Evolutionary conservation across 495 filamentous ascomycete species (phyloP), one percentile per base, ranked within the genome.

Genomic region (Annulohypoxylon stygium): DNA sequence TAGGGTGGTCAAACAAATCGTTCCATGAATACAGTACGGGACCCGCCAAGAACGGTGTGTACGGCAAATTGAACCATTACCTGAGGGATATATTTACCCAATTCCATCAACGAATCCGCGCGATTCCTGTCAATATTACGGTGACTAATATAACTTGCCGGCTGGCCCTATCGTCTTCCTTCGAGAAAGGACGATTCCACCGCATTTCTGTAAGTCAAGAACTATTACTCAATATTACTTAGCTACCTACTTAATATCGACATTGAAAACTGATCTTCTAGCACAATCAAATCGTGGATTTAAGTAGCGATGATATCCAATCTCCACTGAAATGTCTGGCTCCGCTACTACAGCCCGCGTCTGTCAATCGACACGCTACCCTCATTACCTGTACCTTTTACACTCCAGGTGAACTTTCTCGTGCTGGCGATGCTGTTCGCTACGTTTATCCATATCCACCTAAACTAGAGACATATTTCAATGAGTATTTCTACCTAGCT

Each of bases 61-160:
- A 81, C 65, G 80, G 80, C 65, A 80, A 80, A 48, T 47, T 82
- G 1, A 77, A 74, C 36, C 61, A 57, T 50, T 73, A 78, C 61
- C 20, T 82, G 12, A 39, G 57, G 4, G 59, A 25, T n/a, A 18
- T 75, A 12, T 69, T 81, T 12, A 12, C 7, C 1, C 37, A 37
- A 1, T 76, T 76, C 33, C 61, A 69, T 39, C 14, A 9, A 30
- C 65, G 61, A 6, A 18, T 69, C 1, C 57, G 58, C 2, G 9
- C 18, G 43, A 30, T 45, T 0, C 14, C 45, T 0, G 2, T 61
- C 0, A 33, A 33, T 33, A 48, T 63, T 41, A 51, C 16, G n/a
- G 43, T 2, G 62, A 71, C 41, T 57, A 45, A n/a, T 4, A 14
- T 23, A 23, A 23, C 20, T 23, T 0, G 20, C 20, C 20, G 20